Conservation (phyloP, 441 rosid species). For the Iberis amara region DNA sequence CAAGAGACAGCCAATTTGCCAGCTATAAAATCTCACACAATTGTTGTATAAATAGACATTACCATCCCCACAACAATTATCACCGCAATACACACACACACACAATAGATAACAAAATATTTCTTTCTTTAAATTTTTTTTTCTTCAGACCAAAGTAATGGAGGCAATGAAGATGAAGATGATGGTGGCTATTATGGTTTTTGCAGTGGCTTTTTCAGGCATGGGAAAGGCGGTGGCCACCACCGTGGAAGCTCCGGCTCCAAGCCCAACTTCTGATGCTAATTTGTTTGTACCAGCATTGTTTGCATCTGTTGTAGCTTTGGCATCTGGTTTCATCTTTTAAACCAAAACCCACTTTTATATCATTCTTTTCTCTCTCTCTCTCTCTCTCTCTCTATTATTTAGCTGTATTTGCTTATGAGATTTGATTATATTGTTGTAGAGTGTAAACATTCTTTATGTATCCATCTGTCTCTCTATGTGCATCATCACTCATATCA, state of each 20-base stretch:
- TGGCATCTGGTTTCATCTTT: conserved; percentile 48
- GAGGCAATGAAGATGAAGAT: conserved; percentile 44
- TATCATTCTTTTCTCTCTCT: conserved; percentile 11
- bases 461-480: conserved; percentile 15
- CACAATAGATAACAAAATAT: neutral
- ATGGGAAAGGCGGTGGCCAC: conserved; percentile 35
- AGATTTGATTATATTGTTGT: conserved; percentile 14
- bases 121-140: neutral
- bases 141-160: conserved; percentile 30
- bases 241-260: conserved; percentile 67
- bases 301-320: conserved; percentile 48
- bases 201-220: conserved; percentile 42
- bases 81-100: conserved; percentile 21
- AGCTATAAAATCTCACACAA: conserved; percentile 20
- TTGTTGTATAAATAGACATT: conserved; percentile 31
- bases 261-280: conserved; percentile 62
- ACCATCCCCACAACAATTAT: conserved; percentile 27
- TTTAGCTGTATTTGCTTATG: conserved; percentile 21
- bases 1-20: conserved; percentile 30
- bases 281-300: conserved; percentile 45
- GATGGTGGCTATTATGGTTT: conserved; percentile 35
- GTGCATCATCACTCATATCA: conserved; percentile 20
- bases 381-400: neutral
- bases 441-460: conserved; percentile 19
- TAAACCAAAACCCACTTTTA: conserved; percentile 25